Percentiles rank a stretch among this genome's conserved stretches.
These are phyloP conservation scores for Juncus effusus DNA, from an alignment of 176 grass and related monocot genomes.

Conservation along the genomic window DNA sequence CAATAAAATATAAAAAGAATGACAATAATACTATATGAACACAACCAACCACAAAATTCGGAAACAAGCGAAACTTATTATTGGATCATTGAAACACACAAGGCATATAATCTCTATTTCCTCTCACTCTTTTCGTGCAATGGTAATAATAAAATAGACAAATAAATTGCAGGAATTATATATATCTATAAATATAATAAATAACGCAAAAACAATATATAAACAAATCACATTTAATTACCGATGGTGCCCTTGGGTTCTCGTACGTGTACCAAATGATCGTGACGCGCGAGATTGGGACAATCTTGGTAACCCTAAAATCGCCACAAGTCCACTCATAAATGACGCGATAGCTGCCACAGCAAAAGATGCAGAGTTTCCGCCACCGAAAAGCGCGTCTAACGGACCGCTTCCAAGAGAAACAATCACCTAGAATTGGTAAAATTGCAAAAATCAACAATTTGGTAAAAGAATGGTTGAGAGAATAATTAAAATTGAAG, in stretches of 20 bases:
- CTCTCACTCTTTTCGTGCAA: slow-evolving; percentile 1
- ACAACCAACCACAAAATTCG: slow-evolving; percentile 27
- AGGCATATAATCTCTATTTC: not conserved
- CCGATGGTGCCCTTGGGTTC: slow-evolving; percentile 33
- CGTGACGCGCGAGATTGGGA: slow-evolving; percentile 12
- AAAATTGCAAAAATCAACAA: slow-evolving; percentile 17
- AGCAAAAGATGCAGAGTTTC: slow-evolving; percentile 69
- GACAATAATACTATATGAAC: too few species aligned
- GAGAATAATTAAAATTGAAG: not conserved
- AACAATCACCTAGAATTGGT: slow-evolving; percentile 52
- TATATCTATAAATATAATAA: slow-evolving; percentile 25
- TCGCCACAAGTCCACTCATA: slow-evolving; percentile 63
- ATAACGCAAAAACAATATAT: slow-evolving; percentile 22
- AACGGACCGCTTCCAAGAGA: slow-evolving; percentile 72
- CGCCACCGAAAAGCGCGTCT: slow-evolving; percentile 80
- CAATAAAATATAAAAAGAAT: too few species aligned
- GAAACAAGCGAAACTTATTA: slow-evolving; percentile 14
- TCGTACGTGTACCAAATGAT: slow-evolving; percentile 30
- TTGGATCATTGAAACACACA: slow-evolving; percentile 26
- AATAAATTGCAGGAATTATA: slow-evolving; percentile 41
- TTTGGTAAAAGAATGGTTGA: not conserved
- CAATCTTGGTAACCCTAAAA: slow-evolving; percentile 64
- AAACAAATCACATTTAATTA: slow-evolving; percentile 8
- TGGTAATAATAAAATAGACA: slow-evolving; percentile 17
- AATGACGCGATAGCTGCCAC: slow-evolving; percentile 69